Conservation (phyloP, 2,329 filamentous ascomycete species). For the Apiospora rasikravindrae region DNA sequence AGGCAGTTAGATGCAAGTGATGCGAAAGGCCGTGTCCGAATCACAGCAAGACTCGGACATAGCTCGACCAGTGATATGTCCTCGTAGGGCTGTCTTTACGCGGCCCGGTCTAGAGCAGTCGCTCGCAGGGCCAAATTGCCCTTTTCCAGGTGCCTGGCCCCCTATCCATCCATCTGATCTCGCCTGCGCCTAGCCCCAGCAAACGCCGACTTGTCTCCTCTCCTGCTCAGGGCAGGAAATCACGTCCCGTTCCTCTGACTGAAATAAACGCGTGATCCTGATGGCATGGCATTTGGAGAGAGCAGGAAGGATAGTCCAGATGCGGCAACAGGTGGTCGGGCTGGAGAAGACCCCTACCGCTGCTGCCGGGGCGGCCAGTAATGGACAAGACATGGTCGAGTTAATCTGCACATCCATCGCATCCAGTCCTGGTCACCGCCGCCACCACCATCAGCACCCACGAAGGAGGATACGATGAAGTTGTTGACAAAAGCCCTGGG, state of each 20-base stretch:
- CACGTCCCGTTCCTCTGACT: background rate
- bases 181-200: background rate
- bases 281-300: background rate
- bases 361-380: background rate
- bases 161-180: background rate
- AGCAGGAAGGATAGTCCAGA: background rate
- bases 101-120: background rate
- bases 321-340: background rate
- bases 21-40: background rate
- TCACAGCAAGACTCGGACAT: conserved; percentile 7
- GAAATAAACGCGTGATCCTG: background rate
- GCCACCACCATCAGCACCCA: background rate
- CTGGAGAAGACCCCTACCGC: background rate
- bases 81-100: background rate
- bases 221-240: background rate
- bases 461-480: background rate
- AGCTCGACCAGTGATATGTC: background rate
- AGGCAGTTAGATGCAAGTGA: background rate
- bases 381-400: background rate
- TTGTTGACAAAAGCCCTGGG: background rate
- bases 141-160: background rate
- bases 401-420: background rate
- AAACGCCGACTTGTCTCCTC: background rate
- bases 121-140: background rate
- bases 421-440: background rate